Conservation (phyloP, 2,329 filamentous ascomycete species). For the Nectriaceae sp. region DNA sequence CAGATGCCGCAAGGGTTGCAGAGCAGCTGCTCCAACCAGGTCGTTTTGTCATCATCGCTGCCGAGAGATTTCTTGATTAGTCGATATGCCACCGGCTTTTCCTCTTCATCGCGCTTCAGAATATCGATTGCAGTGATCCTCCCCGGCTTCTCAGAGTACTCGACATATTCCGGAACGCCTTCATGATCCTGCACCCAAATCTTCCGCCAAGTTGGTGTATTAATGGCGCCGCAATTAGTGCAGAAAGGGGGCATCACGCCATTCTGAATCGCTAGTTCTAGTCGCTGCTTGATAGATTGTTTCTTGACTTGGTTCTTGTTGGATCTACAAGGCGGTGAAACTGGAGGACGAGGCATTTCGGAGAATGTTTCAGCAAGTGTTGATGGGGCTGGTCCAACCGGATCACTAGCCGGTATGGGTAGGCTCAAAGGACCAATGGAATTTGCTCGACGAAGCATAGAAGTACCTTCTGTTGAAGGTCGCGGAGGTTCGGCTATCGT, state of each 20-base stretch:
- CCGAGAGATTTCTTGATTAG: slow-evolving; percentile 75
- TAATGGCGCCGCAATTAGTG: slow-evolving; percentile 89
- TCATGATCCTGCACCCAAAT: slow-evolving; percentile 78
- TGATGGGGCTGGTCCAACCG: slow-evolving; percentile 32
- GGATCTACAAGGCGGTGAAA: slow-evolving; percentile 49
- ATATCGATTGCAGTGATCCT: slow-evolving; percentile 74
- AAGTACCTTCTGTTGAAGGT: slow-evolving; percentile 34
- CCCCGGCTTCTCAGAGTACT: slow-evolving; percentile 72
- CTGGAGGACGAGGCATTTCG: slow-evolving; percentile 43
- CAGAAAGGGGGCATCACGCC: slow-evolving; percentile 89
- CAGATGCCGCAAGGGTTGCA: slow-evolving; percentile 98
- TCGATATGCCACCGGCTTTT: slow-evolving; percentile 67
- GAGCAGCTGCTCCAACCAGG: slow-evolving; percentile 72
- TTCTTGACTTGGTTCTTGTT: slow-evolving; percentile 69
- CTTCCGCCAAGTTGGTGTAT: slow-evolving; percentile 95
- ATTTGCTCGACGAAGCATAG: slow-evolving; percentile 41
- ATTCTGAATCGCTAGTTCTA: slow-evolving; percentile 67
- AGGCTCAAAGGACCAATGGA: slow-evolving; percentile 35
- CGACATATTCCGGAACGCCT: slow-evolving; percentile 69
- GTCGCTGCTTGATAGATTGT: slow-evolving; percentile 57
- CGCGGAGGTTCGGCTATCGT: slow-evolving; percentile 15
- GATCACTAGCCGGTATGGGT: slow-evolving; percentile 50
- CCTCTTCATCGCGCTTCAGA: slow-evolving; percentile 62
- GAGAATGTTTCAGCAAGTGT: slow-evolving; percentile 31
- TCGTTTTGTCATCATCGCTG: slow-evolving; percentile 61